Conservation (phyloP, 495 filamentous ascomycete species). For the Rhypophila decipiens region DNA sequence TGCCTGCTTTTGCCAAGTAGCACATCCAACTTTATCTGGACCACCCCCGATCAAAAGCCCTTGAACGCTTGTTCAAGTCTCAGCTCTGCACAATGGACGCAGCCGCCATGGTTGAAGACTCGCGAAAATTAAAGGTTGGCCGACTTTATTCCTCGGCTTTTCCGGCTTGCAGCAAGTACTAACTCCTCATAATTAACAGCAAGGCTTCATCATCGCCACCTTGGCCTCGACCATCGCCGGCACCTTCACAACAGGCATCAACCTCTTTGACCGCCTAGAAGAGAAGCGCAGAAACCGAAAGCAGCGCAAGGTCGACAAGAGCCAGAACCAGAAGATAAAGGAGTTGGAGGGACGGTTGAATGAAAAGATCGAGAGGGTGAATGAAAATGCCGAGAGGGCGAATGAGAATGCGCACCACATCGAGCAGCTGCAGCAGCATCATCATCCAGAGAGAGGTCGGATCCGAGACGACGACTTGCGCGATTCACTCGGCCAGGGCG, state of each 20-base stretch:
- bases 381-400: background rate
- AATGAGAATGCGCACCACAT: background rate
- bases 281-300: conserved; percentile 27
- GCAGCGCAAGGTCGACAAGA: conserved; percentile 23
- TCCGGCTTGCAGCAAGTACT: background rate
- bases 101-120: no score
- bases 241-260: conserved; percentile 31
- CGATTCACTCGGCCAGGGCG: conserved; percentile 20
- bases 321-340: conserved; percentile 25
- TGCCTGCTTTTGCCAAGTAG: no score
- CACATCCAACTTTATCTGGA: no score
- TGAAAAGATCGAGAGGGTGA: conserved; percentile 19
- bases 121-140: no score
- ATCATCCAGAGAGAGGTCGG: background rate
- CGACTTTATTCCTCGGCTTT: no score
- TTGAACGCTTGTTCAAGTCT: no score
- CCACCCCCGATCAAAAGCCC: no score
- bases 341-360: conserved; percentile 31
- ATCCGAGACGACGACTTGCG: conserved; percentile 14
- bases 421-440: background rate
- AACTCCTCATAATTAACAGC: conserved; percentile 3
- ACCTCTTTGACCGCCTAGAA: conserved; percentile 27
- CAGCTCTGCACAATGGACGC: no score
- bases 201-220: conserved; percentile 31
- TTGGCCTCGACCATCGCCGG: conserved; percentile 32